Conservation (phyloP, 768 basidiomycete genomes). For the Rhodotorula babjevae region DNA sequence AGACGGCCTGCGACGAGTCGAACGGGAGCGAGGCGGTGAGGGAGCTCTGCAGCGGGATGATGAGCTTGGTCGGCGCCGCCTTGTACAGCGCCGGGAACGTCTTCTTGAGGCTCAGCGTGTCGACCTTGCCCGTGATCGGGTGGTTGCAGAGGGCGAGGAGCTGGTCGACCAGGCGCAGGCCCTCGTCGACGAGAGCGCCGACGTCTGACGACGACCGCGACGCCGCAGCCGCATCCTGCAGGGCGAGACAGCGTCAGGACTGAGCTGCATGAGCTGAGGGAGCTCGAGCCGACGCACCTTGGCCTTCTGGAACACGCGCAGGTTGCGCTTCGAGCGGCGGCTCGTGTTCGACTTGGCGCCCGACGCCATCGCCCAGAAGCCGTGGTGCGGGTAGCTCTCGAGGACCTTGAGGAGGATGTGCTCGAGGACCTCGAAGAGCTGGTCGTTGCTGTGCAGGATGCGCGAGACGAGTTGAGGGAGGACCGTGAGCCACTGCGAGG, state of each 20-base stretch:
- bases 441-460: constrained; percentile 66
- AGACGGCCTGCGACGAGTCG: constrained; percentile 53
- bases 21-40: constrained; percentile 84
- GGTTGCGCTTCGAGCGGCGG: constrained; percentile 61
- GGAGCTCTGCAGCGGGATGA: constrained; percentile 89
- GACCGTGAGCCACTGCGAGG: constrained; percentile 79
- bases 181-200: constrained; percentile 24
- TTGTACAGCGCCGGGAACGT: constrained; percentile 28
- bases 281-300: constrained; percentile 37
- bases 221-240: background rate
- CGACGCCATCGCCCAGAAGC: constrained; percentile 84
- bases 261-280: too few species aligned
- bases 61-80: constrained; percentile 50
- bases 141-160: constrained; percentile 35
- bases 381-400: constrained; percentile 79
- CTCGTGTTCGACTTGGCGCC: constrained; percentile 76
- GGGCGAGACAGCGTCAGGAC: background rate
- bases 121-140: constrained; percentile 23
- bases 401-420: constrained; percentile 68
- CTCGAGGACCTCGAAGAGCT: constrained; percentile 60
- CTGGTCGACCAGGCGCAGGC: constrained; percentile 30
- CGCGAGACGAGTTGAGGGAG: constrained; percentile 96
- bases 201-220: background rate
- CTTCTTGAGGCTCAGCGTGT: constrained; percentile 28
- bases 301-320: constrained; percentile 43